Base-by-base conservation (phyloP, 177 flowering plant genomes). In the Vitis hybrid region DNA sequence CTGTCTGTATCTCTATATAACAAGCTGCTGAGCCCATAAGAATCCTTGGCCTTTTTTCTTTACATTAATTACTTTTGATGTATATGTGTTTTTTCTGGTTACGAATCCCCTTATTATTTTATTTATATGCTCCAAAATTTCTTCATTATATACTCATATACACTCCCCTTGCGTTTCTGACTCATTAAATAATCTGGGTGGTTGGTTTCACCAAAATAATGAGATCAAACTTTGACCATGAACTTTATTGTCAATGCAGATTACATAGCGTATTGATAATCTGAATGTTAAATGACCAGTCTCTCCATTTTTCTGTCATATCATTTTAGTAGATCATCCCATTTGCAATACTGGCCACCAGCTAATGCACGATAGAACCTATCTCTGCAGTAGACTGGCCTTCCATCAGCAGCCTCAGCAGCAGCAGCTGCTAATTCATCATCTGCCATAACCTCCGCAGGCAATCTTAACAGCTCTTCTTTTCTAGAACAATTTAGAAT, bases 331-430 rank as follows among this genome's bases (percentile, higher is more conserved):
- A 89, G 85, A 79, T 92, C 99, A 20, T 92, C 97, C 97, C 97
- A 92, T 85, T 91, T 94, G 95, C 97, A 92, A 78, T 94, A 92
- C 68, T 94, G 97, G 6, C 96, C 97, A 39, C 99, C 99, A 19
- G 99, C 99, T 72, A 95, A 81, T 79, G 98, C 98, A 20, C 96
- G 92, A 57, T 92, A 89, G 71, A 63, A 91, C 76, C 99, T 85
- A 71, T 92, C 96, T 68, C 99, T 87, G 83, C 97, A 91, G 81
- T 94, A 95, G 61, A 95, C 98, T 22, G 98, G 98, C 81, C 99
- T 89, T 71, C 98, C 97, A 77, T 90, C 95, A 29, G 98, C 98
- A 68, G 97, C 97, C 76, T 90, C 87, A 45, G 98, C 97, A 63
- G 97, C 98, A 31, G 97, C 98, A 31, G 93, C 91, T 65, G 95